Evolutionary conservation across 805 yeast genomes (phyloP).

Genomic region (Hanseniaspora meyeri): DNA sequence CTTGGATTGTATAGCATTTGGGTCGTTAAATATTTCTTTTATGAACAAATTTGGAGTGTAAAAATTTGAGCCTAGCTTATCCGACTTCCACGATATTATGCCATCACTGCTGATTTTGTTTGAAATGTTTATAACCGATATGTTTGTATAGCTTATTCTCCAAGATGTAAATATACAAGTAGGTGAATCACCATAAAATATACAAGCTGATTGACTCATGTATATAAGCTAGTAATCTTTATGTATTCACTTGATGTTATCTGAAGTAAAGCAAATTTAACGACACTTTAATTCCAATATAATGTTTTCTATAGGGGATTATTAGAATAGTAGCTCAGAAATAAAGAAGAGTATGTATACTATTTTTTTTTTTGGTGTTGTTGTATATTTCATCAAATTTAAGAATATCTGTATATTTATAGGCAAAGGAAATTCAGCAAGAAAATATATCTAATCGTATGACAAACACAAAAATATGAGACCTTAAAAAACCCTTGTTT

Average conservation of each 20-base stretch:
- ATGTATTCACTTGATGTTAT: no score
- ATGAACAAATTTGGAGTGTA: slow-evolving; percentile 26
- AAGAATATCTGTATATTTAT: no score
- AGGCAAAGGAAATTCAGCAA: no score
- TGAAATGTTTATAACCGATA: slow-evolving; percentile 24
- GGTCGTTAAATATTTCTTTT: slow-evolving; percentile 14
- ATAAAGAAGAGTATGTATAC: no score
- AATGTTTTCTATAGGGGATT: no score
- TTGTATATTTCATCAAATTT: no score
- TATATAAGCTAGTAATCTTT: background rate
- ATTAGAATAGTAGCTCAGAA: no score
- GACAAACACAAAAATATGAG: background rate
- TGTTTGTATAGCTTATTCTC: slow-evolving; percentile 26
- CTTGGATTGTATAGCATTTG: background rate
- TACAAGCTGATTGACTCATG: slow-evolving; percentile 6
- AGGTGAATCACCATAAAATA: slow-evolving; percentile 25
- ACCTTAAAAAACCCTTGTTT: background rate
- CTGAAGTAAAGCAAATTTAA: no score
- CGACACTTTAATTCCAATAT: no score
- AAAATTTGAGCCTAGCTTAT: slow-evolving; percentile 25
- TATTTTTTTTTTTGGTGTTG: no score
- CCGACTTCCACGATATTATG: slow-evolving; percentile 26
- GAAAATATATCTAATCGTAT: background rate
- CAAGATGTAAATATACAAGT: slow-evolving; percentile 26
- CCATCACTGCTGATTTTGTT: slow-evolving; percentile 26